Base-by-base conservation (phyloP, 345 rosid species). In the Citrus glauca region DNA sequence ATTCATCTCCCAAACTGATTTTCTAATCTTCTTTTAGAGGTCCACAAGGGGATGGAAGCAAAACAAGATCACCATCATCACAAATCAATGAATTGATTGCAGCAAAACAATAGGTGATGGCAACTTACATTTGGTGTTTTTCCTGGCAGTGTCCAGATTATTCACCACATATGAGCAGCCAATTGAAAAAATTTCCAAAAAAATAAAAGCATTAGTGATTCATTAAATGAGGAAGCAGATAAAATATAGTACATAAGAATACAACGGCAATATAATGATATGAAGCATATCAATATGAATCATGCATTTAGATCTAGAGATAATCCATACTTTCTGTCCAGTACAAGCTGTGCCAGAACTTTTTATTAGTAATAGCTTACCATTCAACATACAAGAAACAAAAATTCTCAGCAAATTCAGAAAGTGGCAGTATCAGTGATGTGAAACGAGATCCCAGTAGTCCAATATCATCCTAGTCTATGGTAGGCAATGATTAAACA, bases 41-140 rank as follows among this genome's bases (percentile, higher is more conserved):
- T 45, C 59, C 24, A 25, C 6, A 62, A 74, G 11, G 25, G 42
- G 13, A 28, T 28, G 30, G 45, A 62, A 33, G 59, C 24, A 45
- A 74, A 74, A 20, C 69, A 66, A 40, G 48, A 50, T 35, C 73
- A 73, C 10, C 25, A 66, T 45, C 4, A 16, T 25, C 65, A 30
- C 33, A 60, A 20, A 35, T 27, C 40, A 75, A 76, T 69, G 13
- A 19, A 64, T 6, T 25, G 38, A 59, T 65, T n/a, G 66, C 62
- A 56, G 72, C 35, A 68, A 64, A 63, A 80, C 2, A 32, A 45
- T 60, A 65, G 72, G 71, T 66, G 9, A 57, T 2, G 48, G 69
- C 66, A 73, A 88, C 95, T 90, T 84, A 91, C 95, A 77, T 90
- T 80, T 7, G 91, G 93, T 45, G 93, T 91, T 79, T 90, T 87